Evolutionary conservation across 495 filamentous ascomycete species (phyloP), one percentile per base, ranked within the genome.

Genomic region (Hypoxylon lenormandii): DNA sequence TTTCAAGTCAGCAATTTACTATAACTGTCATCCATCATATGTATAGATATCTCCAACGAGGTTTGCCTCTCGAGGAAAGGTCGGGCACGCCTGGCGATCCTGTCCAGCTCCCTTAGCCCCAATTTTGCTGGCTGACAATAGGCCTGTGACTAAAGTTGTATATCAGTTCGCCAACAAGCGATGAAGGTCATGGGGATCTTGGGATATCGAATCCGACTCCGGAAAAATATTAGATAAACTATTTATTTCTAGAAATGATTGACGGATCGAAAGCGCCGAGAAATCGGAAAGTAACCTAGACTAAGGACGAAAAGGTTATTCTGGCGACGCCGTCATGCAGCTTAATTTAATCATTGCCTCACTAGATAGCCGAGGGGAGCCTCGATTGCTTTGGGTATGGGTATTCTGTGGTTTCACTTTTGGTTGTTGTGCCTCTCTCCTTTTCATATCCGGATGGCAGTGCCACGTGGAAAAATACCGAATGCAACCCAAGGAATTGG

Each of bases 261-360:
- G 36, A 38, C 36, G 36, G 36, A 38, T 38, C 36, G 36, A 38
- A 38, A 12, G 36, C 36, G 36, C 36, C 36, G 36, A 38, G 36
- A 38, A 38, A 38, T 38, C 36, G 3, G 36, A 8, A 38, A 3
- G 36, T 38, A 8, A 38, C 11, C 3, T 8, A 38, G 36, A 38
- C 4, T 8, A 12, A 38, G 36, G 4, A 38, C 36, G 36, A 38
- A 38, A 38, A 38, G 4, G 36, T 8, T 8, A 8, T 38, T 38
- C 10, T 38, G 10, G 10, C 10, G 36, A 38, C 36, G 4, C 36
- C 4, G 36, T 38, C 36, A n/a, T 38, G 4, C 36, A 38, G 36
- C 36, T 38, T 12, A 38, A 38, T 38, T 38, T 38, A 38, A 38
- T 8, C 36, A 38, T 38, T 38, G 36, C 36, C 36, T 3, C 36